Evolutionary conservation across 2,329 filamentous ascomycete species (phyloP).

Genomic region (Exophiala mesophila): DNA sequence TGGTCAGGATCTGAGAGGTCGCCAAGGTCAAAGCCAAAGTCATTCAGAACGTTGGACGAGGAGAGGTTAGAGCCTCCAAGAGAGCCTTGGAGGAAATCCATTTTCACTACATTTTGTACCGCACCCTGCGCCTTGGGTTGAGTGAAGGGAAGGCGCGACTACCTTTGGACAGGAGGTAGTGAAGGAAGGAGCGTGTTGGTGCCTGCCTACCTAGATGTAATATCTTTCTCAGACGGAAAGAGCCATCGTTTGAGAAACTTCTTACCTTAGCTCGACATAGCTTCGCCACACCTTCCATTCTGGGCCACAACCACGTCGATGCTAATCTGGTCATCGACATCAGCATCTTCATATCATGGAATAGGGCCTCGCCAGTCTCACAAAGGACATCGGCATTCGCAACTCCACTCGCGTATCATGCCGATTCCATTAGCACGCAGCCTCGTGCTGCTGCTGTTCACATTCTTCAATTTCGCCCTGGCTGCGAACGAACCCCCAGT

Average conservation of each 20-base stretch:
- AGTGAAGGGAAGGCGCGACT: conserved; percentile 4
- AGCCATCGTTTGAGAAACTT: too few species aligned
- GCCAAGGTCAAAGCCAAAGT: conserved; percentile 3
- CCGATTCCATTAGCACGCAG: conserved; percentile 2
- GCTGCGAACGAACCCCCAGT: conserved; percentile 11
- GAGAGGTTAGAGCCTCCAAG: conserved; percentile 10
- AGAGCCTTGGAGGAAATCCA: conserved; percentile 18
- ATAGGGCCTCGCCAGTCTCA: neutral
- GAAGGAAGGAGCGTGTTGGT: conserved; percentile 10
- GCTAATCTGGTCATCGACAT: too few species aligned
- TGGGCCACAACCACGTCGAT: too few species aligned
- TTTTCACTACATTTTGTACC: conserved; percentile 17
- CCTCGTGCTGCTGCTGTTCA: conserved; percentile 11
- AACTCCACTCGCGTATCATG: neutral
- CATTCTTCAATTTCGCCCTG: conserved; percentile 5
- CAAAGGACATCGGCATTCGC: conserved; percentile 1
- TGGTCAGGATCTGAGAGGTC: conserved; percentile 10
- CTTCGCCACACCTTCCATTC: too few species aligned
- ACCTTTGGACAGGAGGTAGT: conserved; percentile 1
- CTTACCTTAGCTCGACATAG: too few species aligned
- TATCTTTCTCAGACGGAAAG: too few species aligned
- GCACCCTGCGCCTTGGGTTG: neutral
- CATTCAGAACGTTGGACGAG: neutral
- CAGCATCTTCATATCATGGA: too few species aligned
- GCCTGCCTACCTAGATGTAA: too few species aligned